Evolutionary conservation across 2,329 filamentous ascomycete genomes (phyloP).

Genomic region (Verticillium zaregamsianum): DNA sequence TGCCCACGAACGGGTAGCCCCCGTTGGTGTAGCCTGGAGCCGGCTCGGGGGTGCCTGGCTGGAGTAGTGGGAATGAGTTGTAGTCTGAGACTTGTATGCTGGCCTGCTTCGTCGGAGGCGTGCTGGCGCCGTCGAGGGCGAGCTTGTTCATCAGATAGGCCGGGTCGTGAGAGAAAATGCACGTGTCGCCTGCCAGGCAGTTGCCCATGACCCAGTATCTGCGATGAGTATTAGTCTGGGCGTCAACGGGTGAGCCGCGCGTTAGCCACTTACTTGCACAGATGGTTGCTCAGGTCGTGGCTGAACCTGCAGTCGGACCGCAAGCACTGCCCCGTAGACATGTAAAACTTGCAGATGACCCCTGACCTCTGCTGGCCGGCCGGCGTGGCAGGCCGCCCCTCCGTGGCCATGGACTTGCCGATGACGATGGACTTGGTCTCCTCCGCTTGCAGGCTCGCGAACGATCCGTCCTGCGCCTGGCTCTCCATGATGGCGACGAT

Average conservation of each 20-base stretch:
- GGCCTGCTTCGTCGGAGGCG: constrained; percentile 59
- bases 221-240: constrained; percentile 7
- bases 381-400: constrained; percentile 72
- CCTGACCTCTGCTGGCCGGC: constrained; percentile 73
- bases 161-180: constrained; percentile 96
- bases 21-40: constrained; percentile 46
- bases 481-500: constrained; percentile 84
- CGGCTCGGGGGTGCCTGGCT: constrained; percentile 55
- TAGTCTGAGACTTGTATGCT: constrained; percentile 79
- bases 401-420: constrained; percentile 82
- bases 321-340: constrained; percentile 92
- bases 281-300: constrained; percentile 89
- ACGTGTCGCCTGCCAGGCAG: constrained; percentile 88
- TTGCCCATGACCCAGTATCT: constrained; percentile 97
- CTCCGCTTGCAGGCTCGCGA: constrained; percentile 25
- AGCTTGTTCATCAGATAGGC: constrained; percentile 80
- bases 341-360: constrained; percentile 94
- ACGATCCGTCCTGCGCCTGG: constrained; percentile 43
- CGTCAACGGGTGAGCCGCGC: neutral
- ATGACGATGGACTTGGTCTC: constrained; percentile 71
- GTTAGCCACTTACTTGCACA: constrained; percentile 81
- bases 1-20: constrained; percentile 27
- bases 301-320: constrained; percentile 96
- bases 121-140: constrained; percentile 63
- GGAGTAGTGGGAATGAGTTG: constrained; percentile 77